Evolutionary conservation across 805 yeast species (phyloP), one percentile per base, ranked within the genome.

Genomic region (Ogataea pignaliae): DNA sequence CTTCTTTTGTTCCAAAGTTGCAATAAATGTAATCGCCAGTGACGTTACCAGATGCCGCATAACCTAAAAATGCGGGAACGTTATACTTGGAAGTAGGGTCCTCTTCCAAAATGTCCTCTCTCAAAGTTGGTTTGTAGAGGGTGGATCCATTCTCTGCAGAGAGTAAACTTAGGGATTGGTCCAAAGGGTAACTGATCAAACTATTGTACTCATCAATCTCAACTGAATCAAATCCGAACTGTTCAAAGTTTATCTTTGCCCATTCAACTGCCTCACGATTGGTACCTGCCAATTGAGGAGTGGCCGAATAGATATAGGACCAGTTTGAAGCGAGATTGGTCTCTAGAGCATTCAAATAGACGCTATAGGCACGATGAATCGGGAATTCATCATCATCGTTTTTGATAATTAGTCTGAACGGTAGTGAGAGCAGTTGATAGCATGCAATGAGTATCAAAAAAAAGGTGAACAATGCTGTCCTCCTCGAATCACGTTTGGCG

Each of bases 41-140:
- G 36, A 80, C 86, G 53, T 84, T 82, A 34, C 93, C 95, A 44
- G 76, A 72, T 10, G 87, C 89, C 4, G 87, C 79, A 55, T 83
- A 85, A 1, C 88, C 89, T 57, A 83, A 82, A 67, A 85, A 86
- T 0, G 88, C 81, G 11, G 89, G 90, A 18, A 83, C 73, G 30
- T 71, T 61, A 47, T 72, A 76, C 9, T 56, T 54, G 1, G 82
- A 64, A 10, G 78, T 73, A 11, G 75, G 71, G 55, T 80, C 85
- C 33, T 75, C 76, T 11, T 58, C 51, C 3, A 59, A 63, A 57
- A 46, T 61, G 49, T 79, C 84, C 50, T 78, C 80, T 39, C 66
- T 63, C 41, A 85, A 65, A 3, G 76, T 63, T 9, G 91, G 85
- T 44, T 70, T 67, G 56, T 71, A 78, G 29, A 71, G 57, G 9